Base-by-base conservation (phyloP, 305 asterid genomes). In the Solanum aculeatissimum region DNA sequence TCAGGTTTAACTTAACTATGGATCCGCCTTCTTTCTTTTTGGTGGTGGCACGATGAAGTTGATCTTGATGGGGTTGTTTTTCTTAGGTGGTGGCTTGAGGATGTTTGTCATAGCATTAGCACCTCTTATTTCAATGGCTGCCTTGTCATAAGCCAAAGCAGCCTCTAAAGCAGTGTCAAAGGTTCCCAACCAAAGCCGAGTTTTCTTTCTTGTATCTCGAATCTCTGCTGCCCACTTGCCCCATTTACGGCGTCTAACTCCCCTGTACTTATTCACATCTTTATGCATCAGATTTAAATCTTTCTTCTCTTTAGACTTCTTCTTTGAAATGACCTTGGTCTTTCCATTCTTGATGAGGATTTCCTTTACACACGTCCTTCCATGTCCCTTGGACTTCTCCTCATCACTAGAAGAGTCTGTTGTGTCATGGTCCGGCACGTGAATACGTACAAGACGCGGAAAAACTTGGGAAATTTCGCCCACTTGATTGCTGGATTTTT, bases 401-500 rank as follows among this genome's bases (percentile, higher is more conserved):
- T 95, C 98, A 5, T 90, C 96, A 60, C 86, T 68, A 15, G 98
- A 94, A 0, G 97, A 92, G 7, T 95, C 99, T 0, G 99, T 95
- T 55, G 98, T 97, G 75, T 94, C 99, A n/a, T 83, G 84, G 81
- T 95, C 98, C 0, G 95, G 91, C 9, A 91, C 94, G 0, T 87
- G 84, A 29, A 95, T 89, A 49, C 91, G 85, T 23, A 95, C 92
- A 60, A 94, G 77, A 2, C 91, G 89, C 1, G 93, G 93, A 87
- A 84, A 45, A 7, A 53, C 43, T 8, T 29, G 9, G 23, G 82
- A 51, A 53, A 35, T 53, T 78, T 78, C 9, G 8, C 66, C 83
- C 45, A 32, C 49, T 32, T 53, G 49, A 78, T 53, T 53, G 32
- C 1, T 53, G 49, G 66, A 16, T 49, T 16, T 77, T 77, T 77